Conservation (phyloP, 352 stramenopile species). For the Stephanocyclus meneghinianus region DNA sequence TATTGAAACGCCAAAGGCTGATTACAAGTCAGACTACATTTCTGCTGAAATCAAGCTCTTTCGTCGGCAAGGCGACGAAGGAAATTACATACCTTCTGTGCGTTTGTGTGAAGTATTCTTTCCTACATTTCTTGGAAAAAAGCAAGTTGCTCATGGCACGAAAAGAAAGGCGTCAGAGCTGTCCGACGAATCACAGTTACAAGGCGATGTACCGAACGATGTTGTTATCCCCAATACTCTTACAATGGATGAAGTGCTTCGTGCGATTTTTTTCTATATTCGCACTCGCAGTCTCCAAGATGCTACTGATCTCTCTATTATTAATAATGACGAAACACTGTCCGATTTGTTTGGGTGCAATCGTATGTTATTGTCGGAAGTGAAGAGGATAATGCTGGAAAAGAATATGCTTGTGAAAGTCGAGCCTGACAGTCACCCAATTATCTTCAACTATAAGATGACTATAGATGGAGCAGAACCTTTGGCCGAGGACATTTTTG, state of each 20-base stretch:
- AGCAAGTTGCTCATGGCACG: conserved; percentile 21
- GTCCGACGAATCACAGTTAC: neutral
- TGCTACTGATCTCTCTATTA: conserved; percentile 57
- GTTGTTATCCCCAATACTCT: conserved; percentile 58
- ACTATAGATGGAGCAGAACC: conserved; percentile 43
- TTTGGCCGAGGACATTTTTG: conserved; percentile 9
- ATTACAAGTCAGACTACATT: conserved; percentile 56
- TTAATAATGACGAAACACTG: conserved; percentile 69
- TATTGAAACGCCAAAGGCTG: conserved; percentile 24
- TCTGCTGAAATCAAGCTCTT: conserved; percentile 60
- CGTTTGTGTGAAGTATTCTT: conserved; percentile 65
- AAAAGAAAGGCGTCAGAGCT: conserved; percentile 27
- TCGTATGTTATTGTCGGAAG: conserved; percentile 55
- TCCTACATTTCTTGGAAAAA: conserved; percentile 58
- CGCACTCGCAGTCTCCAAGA: conserved; percentile 64
- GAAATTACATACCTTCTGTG: conserved; percentile 54
- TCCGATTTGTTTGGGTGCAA: conserved; percentile 64
- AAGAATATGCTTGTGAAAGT: conserved; percentile 44
- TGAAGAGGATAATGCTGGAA: conserved; percentile 36
- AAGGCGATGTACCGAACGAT: conserved; percentile 24
- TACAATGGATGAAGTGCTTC: conserved; percentile 70
- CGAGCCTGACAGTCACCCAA: conserved; percentile 38
- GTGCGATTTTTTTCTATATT: conserved; percentile 71
- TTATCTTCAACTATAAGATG: conserved; percentile 60
- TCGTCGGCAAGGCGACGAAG: conserved; percentile 38